Evolutionary conservation across 257 asterid genomes (phyloP), one percentile per base, ranked within the genome.

Genomic region (Solanum sitiens): DNA sequence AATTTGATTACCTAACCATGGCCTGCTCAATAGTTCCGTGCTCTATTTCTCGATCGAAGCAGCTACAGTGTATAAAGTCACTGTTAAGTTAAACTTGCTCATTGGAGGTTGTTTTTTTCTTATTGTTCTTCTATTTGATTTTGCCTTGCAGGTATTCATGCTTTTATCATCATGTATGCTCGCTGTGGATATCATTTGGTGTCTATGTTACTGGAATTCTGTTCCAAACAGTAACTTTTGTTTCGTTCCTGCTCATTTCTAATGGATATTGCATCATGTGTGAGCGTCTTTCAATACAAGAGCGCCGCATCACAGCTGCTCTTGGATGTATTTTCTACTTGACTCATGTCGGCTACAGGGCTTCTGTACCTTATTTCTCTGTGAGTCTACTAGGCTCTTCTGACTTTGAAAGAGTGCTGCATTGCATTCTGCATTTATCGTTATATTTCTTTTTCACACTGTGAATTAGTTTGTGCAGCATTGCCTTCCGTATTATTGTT

Each of bases 181-280:
- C 99, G 2, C 90, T 96, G 71, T 95, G 98, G 99, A 89, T 96
- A 92, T 95, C 99, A 25, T 96, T 96, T 63, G 99, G 99, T 75
- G 98, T 93, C 39, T 96, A 94, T 59, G 91, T 96, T 87, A 93
- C 92, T 16, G 98, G 99, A 87, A 90, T 94, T 3, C 92, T 95
- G 59, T 95, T 94, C 50, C 98, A 94, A 86, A 95, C 99, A 3
- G 90, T 91, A 37, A 89, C 94, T 9, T 90, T 95, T 77, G 93
- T 93, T 30, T 91, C 97, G 2, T 94, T 96, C 91, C 88, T 94
- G 88, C 94, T 96, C 86, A 93, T 96, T 86, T 92, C 99, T 40
- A 94, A 93, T 73, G 98, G 98, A 68, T 96, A 95, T 82, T 93
- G 96, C 89, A 96, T 95, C 91, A 95, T 95, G 11, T 93, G 95